A percentile compares a stretch with the other conserved stretches of the same genome.
These are phyloP conservation scores for Trichophyton rubrum DNA, from an alignment of 2,329 filamentous ascomycete species.

Conservation along the genomic window DNA sequence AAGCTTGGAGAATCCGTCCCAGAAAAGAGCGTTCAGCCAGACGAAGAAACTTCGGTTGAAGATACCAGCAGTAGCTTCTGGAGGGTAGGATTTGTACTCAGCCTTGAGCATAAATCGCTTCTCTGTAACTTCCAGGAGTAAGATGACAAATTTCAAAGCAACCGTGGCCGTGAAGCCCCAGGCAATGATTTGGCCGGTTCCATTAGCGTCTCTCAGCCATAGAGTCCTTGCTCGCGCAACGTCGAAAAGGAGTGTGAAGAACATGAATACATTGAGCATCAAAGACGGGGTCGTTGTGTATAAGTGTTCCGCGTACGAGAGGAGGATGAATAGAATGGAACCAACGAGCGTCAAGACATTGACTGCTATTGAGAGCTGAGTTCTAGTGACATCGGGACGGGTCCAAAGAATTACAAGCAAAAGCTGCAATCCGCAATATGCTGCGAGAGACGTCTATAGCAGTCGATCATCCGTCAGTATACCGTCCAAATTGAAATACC, in stretches of 20 bases:
- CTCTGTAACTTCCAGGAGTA: constrained; percentile 35
- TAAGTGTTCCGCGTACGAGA: constrained; percentile 39
- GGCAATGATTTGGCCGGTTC: constrained; percentile 28
- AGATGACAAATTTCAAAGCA: constrained; percentile 32
- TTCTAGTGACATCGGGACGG: constrained; percentile 20
- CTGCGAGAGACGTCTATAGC: constrained; percentile 21
- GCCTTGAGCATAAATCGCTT: constrained; percentile 33
- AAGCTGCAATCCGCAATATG: constrained; percentile 26
- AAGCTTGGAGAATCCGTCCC: constrained; percentile 34
- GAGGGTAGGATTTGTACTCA: constrained; percentile 32
- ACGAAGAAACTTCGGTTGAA: constrained; percentile 39
- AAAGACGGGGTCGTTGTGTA: constrained; percentile 36
- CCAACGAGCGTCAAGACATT: constrained; percentile 22
- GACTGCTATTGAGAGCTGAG: constrained; percentile 25
- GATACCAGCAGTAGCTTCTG: constrained; percentile 42
- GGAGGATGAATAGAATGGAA: constrained; percentile 22
- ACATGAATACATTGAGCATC: constrained; percentile 37
- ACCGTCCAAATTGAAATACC: not conserved
- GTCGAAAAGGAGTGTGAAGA: constrained; percentile 36
- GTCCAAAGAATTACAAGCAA: constrained; percentile 28
- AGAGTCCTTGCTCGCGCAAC: constrained; percentile 35
- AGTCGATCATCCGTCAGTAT: not conserved
- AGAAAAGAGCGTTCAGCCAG: constrained; percentile 44
- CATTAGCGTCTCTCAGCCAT: constrained; percentile 25
- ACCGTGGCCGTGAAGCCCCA: constrained; percentile 32